These are phyloP conservation scores for Tulasnella sp. DNA, from an alignment of 768 basidiomycete genomes.

Conservation along the genomic window DNA sequence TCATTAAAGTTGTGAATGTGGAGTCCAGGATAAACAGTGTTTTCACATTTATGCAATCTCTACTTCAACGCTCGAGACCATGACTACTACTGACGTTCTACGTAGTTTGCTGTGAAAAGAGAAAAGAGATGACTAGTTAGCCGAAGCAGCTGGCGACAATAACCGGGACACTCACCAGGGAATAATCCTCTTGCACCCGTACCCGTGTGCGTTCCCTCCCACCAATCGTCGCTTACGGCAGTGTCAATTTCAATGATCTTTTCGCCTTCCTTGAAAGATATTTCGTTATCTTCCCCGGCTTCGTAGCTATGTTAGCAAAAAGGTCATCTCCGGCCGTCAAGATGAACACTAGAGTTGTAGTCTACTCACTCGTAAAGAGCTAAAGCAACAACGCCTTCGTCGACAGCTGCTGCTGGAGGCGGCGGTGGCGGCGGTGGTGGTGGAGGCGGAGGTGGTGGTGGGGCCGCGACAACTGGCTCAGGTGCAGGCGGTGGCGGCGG, in stretches of 20 bases:
- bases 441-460: conserved; percentile 45
- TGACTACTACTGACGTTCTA: conserved; percentile 15
- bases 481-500: conserved; percentile 43
- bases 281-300: conserved; percentile 86
- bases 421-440: conserved; percentile 45
- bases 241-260: conserved; percentile 72
- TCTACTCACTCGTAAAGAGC: conserved; percentile 65
- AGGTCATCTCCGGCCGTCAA: conserved; percentile 8
- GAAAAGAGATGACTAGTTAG: conserved; percentile 4
- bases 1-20: neutral
- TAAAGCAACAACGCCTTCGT: conserved; percentile 59
- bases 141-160: neutral
- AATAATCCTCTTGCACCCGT: conserved; percentile 62
- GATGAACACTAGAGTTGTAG: neutral
- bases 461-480: conserved; percentile 38
- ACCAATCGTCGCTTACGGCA: conserved; percentile 80
- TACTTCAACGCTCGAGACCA: neutral
- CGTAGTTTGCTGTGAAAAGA: conserved; percentile 19
- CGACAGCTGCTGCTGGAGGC: conserved; percentile 35
- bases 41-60: neutral
- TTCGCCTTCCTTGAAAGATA: conserved; percentile 81
- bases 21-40: neutral
- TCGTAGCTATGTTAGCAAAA: conserved; percentile 61
- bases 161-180: conserved; percentile 51
- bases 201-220: conserved; percentile 58